Base-by-base conservation (phyloP, 495 filamentous ascomycete genomes). In the Parathielavia hyrcaniae region DNA sequence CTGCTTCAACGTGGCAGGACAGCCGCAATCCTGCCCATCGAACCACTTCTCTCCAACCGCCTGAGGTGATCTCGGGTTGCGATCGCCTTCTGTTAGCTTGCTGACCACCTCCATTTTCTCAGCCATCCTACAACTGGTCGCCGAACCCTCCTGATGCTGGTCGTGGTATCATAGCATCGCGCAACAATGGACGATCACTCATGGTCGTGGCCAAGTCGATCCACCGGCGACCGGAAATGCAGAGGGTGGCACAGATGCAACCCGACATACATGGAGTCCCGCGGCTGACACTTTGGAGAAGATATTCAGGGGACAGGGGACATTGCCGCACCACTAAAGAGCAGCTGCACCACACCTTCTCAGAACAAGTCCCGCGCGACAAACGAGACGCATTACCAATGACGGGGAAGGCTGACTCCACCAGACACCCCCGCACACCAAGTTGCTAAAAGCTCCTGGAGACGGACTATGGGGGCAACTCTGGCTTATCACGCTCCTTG, bases 1-100 rank as follows among this genome's bases (percentile, higher is more conserved):
- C 51, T 16, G 50, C 40, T 43, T 19, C 26, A 48, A 43, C 50
- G 46, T 43, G 4, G 22, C 34, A 20, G 26, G 3, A 47, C 1
- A 16, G 20, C 7, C 35, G 6, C 55, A 40, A 40, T 44, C 36
- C 52, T 23, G n/a, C 19, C 41, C 45, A 47, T 13, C 35, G 36
- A 50, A 32, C 36, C 48, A 13, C 26, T 19, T 14, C 53, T 48
- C 43, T 48, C 41, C 19, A 38, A 44, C 47, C 38, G 51, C 11
- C 40, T 46, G 34, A 51, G 38, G 16, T 48, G 23, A 8, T 17
- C 23, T 17, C n/a, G 32, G 16, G 16, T n/a, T 53, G 45, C 39
- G 38, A 52, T 19, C 41, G 55, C 44, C 10, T 23, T 16, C n/a
- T 5, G 30, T 17, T 45, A 44, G 16, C 14, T 35, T 40, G 57